phyloP scores from a whole-genome alignment of 2,329 filamentous ascomycete genomes.

The Huntiella moniliformis region DNA sequence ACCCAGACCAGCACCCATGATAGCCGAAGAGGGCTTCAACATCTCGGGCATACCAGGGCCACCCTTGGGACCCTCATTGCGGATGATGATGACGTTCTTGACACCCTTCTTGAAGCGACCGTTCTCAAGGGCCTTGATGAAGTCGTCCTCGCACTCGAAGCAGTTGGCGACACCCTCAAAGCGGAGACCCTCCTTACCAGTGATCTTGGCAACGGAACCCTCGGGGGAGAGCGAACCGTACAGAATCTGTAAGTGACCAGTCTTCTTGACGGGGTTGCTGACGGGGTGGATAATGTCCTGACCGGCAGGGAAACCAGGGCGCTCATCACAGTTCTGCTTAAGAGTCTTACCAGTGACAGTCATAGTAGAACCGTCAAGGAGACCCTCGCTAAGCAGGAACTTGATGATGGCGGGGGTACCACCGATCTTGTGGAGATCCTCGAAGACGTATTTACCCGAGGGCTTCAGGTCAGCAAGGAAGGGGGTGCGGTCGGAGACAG shows the following conservation, averaged over 20 bases:
- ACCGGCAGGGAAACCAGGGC: constrained; percentile 56
- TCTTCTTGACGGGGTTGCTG: constrained; percentile 53
- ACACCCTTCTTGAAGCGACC: constrained; percentile 32
- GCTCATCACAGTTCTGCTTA: constrained; percentile 59
- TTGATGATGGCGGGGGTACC: constrained; percentile 77
- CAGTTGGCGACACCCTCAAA: constrained; percentile 70
- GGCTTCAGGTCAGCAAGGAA: constrained; percentile 77
- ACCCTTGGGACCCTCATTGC: constrained; percentile 85
- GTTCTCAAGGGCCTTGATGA: constrained; percentile 58
- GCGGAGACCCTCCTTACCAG: constrained; percentile 71
- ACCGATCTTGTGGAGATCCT: constrained; percentile 70
- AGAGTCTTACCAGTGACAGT: constrained; percentile 76
- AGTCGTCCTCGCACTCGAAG: constrained; percentile 68
- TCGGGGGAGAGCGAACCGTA: constrained; percentile 74
- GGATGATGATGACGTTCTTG: constrained; percentile 77
- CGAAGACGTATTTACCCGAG: constrained; percentile 69
- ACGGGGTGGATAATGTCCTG: constrained; percentile 72
- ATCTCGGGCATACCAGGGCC: constrained; percentile 95
- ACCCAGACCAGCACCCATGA: constrained; percentile 70
- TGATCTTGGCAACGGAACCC: constrained; percentile 89
- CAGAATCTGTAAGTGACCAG: constrained; percentile 76
- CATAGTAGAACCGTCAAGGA: constrained; percentile 59
- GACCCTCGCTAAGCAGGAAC: constrained; percentile 54
- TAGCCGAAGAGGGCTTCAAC: constrained; percentile 67
- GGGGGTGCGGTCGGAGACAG: constrained; percentile 64